Evolutionary conservation across 2,329 filamentous ascomycete species (phyloP), one percentile per base, ranked within the genome.

Genomic region (Botrytis deweyae): DNA sequence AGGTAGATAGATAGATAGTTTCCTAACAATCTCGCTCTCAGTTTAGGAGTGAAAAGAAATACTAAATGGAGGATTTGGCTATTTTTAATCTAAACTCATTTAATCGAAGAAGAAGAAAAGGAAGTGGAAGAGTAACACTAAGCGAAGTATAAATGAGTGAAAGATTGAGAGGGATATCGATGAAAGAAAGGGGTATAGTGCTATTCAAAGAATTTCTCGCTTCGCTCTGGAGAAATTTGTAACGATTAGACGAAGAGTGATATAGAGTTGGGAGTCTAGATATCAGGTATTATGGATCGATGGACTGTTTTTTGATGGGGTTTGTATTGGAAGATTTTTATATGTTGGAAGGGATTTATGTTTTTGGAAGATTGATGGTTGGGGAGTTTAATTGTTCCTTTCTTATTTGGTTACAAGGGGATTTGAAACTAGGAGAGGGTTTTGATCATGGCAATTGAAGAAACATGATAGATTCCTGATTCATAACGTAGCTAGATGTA

Each of bases 231-330:
- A 3, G 40, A 42, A 42, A 42, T 42, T 0, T 42, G 4, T 1
- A 4, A 16, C 6, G 42, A 7, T 18, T 42, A 18, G 42, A 42
- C 4, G 20, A 44, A 46, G 44, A 49, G 20, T 25, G 0, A 22
- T 10, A 1, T 16, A 16, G 49, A 16, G 25, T 0, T 16, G 5
- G 18, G 25, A n/a, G 3, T 52, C 14, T 3, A 25, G 1, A 52
- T 52, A 6, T n/a, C 12, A 14, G 49, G 4, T 52, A n/a, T 25
- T n/a, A 7, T 16, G 12, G 1, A 16, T 12, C 1, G n/a, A 3
- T 3, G 12, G 1, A n/a, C 5, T n/a, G 0, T 14, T 6, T 0
- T 55, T 55, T 16, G 0, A 2, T 55, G 0, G 12, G 12, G 14
- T 55, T n/a, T 7, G 3, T n/a, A 9, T 55, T n/a, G 49, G 20